Evolutionary conservation across 331 rosid species (phyloP).

Genomic region (Spiraea crenata): DNA sequence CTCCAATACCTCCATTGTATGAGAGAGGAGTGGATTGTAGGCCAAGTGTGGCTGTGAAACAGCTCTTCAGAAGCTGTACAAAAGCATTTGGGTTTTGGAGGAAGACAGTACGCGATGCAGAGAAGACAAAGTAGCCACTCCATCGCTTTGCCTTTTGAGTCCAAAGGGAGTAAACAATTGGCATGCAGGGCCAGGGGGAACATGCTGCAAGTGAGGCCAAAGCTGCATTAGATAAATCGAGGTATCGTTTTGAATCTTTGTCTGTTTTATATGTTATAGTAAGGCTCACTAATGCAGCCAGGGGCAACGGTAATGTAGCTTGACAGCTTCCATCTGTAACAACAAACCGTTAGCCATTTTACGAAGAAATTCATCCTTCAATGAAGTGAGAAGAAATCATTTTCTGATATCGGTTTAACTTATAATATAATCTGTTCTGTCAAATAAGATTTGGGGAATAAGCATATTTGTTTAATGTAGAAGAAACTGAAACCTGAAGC

Average conservation of each 20-base stretch:
- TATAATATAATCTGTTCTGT: neutral
- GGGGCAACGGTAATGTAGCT: slow-evolving; percentile 67
- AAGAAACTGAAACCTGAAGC: slow-evolving; percentile 13
- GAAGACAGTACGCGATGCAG: slow-evolving; percentile 63
- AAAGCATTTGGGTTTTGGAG: slow-evolving; percentile 55
- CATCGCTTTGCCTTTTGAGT: slow-evolving; percentile 72
- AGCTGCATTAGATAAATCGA: slow-evolving; percentile 53
- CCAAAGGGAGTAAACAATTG: slow-evolving; percentile 77
- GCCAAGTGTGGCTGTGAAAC: slow-evolving; percentile 70
- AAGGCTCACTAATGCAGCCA: slow-evolving; percentile 72
- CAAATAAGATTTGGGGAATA: neutral
- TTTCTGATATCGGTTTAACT: neutral
- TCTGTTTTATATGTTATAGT: slow-evolving; percentile 67
- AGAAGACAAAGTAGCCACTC: slow-evolving; percentile 59
- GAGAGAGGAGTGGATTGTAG: slow-evolving; percentile 45
- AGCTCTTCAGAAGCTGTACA: slow-evolving; percentile 62
- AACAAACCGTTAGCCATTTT: slow-evolving; percentile 23
- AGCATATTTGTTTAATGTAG: neutral
- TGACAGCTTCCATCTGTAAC: slow-evolving; percentile 56
- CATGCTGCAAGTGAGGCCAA: slow-evolving; percentile 64
- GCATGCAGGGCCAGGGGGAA: slow-evolving; percentile 79
- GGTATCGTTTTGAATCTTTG: slow-evolving; percentile 48
- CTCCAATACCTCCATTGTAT: slow-evolving; percentile 59
- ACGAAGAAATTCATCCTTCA: slow-evolving; percentile 11
- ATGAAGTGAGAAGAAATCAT: slow-evolving; percentile 18